Evolutionary conservation across 352 stramenopile species (phyloP), one percentile per base, ranked within the genome.

Genomic region (Globisporangium sylvaticum): DNA sequence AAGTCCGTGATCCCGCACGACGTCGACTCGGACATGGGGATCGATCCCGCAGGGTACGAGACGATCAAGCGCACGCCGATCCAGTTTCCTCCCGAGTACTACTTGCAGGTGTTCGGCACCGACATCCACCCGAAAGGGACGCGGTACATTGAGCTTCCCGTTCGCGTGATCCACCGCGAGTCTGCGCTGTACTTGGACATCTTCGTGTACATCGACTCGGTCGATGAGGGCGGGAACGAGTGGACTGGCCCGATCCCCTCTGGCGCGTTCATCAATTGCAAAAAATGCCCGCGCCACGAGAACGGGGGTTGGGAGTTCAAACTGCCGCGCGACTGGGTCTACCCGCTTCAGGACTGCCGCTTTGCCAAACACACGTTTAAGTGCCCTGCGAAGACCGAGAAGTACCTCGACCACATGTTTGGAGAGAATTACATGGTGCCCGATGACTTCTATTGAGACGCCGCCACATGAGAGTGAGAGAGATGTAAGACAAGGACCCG

Each of bases 141-240:
- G 24, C 58, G 74, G 18, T 75, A 69, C 62, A 60, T 68, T 7
- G 54, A 72, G 55, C 57, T 78, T 14, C 74, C 69, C 3, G 68
- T 68, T 27, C 71, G 71, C 3, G 50, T 78, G 44, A 34, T 76
- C n/a, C 67, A 76, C 52, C 53, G 34, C 10, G 56, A 46, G 27
- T 73, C 65, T 1, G 71, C 54, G 31, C 53, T 80, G 31, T 80
- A 77, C 60, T 31, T 69, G n/a, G 71, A 81, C 50, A 48, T 81
- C 29, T 78, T 78, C 48, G 71, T 74, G 50, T 81, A 70, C 54
- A 12, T 70, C 24, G 66, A 75, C 58, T 67, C 53, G 46, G 31
- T 59, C 1, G 53, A 74, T 22, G 37, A 56, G 1, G 39, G 31
- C 18, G 60, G 52, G 15, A 59, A 44, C 4, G 54, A 68, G 25